These are phyloP conservation scores for Myriosclerotinia duriaeana DNA, from an alignment of 2,329 filamentous ascomycete species.

Conservation along the genomic window DNA sequence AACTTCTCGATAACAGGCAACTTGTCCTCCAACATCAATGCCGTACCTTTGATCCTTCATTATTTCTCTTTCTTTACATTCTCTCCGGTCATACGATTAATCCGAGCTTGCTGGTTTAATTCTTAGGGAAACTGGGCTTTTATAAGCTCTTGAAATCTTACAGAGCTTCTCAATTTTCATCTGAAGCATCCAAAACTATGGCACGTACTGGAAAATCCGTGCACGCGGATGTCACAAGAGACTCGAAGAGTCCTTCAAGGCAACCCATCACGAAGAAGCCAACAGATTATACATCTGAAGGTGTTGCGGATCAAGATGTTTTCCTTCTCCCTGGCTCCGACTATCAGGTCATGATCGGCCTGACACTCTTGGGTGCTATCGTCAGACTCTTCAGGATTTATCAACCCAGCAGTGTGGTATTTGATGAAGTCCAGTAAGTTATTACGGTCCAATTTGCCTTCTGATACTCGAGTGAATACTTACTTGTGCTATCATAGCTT, in stretches of 20 bases:
- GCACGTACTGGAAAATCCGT: constrained; percentile 33
- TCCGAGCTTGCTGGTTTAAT: constrained; percentile 26
- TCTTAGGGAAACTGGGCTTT: constrained; percentile 29
- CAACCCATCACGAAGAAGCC: constrained; percentile 31
- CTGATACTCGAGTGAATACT: constrained; percentile 25
- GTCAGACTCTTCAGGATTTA: constrained; percentile 95
- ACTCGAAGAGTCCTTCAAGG: constrained; percentile 25
- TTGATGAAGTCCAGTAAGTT: constrained; percentile 97
- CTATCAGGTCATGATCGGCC: constrained; percentile 70
- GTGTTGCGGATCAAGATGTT: constrained; percentile 86
- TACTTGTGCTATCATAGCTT: constrained; percentile 60
- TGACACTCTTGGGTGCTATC: constrained; percentile 73
- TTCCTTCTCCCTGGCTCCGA: constrained; percentile 81
- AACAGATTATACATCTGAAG: constrained; percentile 70
- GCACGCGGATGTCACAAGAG: constrained; percentile 26
- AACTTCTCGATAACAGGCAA: constrained; percentile 18
- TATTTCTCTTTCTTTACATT: constrained; percentile 36
- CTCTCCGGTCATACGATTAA: constrained; percentile 29
- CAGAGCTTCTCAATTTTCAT: constrained; percentile 29
- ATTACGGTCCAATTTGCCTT: background rate
- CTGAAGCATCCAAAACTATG: constrained; percentile 30
- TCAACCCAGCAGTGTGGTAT: constrained; percentile 93
- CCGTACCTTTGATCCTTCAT: constrained; percentile 34
- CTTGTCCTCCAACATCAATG: constrained; percentile 34
- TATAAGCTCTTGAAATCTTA: constrained; percentile 28